These are phyloP conservation scores for Phytophthora pistaciae DNA, from an alignment of 352 stramenopile genomes.

Conservation along the genomic window DNA sequence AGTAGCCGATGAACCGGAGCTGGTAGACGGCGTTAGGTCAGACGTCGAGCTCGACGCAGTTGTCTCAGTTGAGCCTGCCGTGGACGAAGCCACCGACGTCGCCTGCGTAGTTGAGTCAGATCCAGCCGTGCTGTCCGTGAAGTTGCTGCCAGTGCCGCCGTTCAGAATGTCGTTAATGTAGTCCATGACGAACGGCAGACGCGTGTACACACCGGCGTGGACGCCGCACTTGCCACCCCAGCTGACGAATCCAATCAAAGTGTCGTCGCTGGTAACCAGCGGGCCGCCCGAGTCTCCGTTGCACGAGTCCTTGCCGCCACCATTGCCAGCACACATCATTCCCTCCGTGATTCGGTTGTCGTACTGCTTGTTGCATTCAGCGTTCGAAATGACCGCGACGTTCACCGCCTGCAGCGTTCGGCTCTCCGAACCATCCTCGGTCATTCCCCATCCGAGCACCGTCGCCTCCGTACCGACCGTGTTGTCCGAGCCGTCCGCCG, in stretches of 20 bases:
- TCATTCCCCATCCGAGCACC: conserved; percentile 63
- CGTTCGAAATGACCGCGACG: conserved; percentile 60
- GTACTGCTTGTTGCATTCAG: conserved; percentile 63
- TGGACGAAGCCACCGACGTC: conserved; percentile 24
- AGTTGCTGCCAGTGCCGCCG: conserved; percentile 24
- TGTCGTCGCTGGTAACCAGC: conserved; percentile 50
- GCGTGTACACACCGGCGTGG: conserved; percentile 60
- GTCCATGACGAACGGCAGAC: conserved; percentile 56
- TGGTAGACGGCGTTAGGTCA: not conserved
- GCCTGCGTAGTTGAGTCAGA: conserved; percentile 18
- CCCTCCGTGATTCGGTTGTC: conserved; percentile 59
- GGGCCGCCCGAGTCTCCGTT: conserved; percentile 72
- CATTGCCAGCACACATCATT: conserved; percentile 70
- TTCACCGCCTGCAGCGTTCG: conserved; percentile 55
- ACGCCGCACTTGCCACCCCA: conserved; percentile 65
- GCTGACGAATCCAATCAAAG: conserved; percentile 64
- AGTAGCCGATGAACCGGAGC: conserved; percentile 6
- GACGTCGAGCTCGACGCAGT: not conserved
- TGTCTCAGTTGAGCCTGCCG: conserved; percentile 13
- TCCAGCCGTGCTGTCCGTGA: conserved; percentile 18
- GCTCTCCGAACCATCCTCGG: conserved; percentile 38
- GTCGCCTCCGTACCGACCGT: conserved; percentile 52
- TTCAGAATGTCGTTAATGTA: conserved; percentile 49
- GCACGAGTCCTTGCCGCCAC: conserved; percentile 60
- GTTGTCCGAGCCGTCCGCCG: conserved; percentile 55